Evolutionary conservation across 2,329 filamentous ascomycete species (phyloP).

Genomic region (Orbilia blumenaviensis): DNA sequence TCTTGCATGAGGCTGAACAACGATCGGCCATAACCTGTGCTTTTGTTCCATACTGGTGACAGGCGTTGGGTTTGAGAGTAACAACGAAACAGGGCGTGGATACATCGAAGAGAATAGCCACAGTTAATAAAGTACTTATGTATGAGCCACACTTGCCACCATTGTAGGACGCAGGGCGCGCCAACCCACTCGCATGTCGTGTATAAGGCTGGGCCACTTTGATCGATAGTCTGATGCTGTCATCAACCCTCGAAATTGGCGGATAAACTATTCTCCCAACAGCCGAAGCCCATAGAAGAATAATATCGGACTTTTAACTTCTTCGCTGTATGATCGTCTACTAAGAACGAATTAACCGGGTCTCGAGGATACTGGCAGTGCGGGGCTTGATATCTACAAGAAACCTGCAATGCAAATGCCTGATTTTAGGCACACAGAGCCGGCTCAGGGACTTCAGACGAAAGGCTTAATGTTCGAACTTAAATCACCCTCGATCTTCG

Average conservation of each 20-base stretch:
- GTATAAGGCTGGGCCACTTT: too few species aligned
- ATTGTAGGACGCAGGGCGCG: too few species aligned
- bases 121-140: too few species aligned
- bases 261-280: slow-evolving; percentile 13
- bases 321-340: neutral
- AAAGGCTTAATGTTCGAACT: neutral
- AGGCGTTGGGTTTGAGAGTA: too few species aligned
- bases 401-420: neutral
- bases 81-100: too few species aligned
- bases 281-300: neutral
- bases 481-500: neutral
- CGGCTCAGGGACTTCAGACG: neutral
- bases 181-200: too few species aligned
- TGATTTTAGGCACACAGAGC: slow-evolving; percentile 10
- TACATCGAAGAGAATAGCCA: too few species aligned
- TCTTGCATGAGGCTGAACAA: too few species aligned
- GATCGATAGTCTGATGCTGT: too few species aligned
- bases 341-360: neutral
- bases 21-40: too few species aligned
- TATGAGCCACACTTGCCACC: too few species aligned
- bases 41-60: too few species aligned
- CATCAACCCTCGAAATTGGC: neutral
- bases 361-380: neutral
- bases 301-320: neutral
- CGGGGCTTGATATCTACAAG: neutral